Conservation (phyloP, 257 asterid species). For the Leptodermis oblonga region DNA sequence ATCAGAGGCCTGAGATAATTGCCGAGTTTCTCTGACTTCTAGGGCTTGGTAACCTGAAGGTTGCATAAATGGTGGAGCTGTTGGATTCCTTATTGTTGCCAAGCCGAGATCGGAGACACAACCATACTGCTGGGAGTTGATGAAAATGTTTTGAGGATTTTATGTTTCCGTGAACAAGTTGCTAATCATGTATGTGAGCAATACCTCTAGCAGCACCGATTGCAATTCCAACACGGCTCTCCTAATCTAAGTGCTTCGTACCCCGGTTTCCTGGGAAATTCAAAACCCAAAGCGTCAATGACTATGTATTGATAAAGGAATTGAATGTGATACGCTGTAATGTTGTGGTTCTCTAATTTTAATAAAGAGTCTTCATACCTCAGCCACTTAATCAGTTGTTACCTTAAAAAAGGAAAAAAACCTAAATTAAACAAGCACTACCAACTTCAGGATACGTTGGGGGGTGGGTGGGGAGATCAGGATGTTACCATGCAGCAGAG, state of each 20-base stretch:
- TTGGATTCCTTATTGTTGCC: constrained; percentile 49
- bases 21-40: constrained; percentile 50
- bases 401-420: no score
- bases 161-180: constrained; percentile 61
- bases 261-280: constrained; percentile 43
- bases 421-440: not conserved
- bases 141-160: constrained; percentile 57
- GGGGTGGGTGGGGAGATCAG: not conserved
- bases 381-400: no score
- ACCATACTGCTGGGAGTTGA: constrained; percentile 43
- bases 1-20: constrained; percentile 15
- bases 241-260: constrained; percentile 53
- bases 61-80: constrained; percentile 8
- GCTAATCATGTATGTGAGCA: constrained; percentile 50
- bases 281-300: not conserved
- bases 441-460: not conserved
- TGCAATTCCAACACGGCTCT: constrained; percentile 36
- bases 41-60: constrained; percentile 57
- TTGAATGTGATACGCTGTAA: no score
- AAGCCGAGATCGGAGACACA: constrained; percentile 55
- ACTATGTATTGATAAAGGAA: no score
- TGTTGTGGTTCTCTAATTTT: no score
- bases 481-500: constrained; percentile 24
- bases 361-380: no score
- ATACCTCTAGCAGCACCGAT: constrained; percentile 42